A percentile compares a stretch with the other conserved stretches of the same genome.
Conservation (phyloP, 2,329 filamentous ascomycete genomes). For the Aspergillus vadensis region DNA sequence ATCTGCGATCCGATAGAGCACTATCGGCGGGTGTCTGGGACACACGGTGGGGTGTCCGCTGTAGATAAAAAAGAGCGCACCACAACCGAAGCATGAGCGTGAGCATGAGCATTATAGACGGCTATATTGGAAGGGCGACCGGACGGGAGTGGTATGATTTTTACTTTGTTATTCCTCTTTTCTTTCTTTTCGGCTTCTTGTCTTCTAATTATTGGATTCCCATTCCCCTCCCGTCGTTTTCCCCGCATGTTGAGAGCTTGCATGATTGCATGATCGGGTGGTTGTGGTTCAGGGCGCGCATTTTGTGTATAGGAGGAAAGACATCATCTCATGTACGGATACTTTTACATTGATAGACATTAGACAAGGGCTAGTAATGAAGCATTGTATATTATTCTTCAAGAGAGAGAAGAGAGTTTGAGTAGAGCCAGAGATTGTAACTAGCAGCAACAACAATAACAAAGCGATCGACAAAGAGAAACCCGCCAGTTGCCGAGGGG, state of each 20-base stretch:
- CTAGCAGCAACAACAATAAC: too few relatives aligned
- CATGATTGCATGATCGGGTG: constrained; percentile 13
- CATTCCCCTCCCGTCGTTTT: background rate
- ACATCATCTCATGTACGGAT: constrained; percentile 2
- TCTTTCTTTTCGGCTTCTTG: constrained; percentile 11
- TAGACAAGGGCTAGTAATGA: constrained; percentile 8
- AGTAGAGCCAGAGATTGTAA: too few relatives aligned
- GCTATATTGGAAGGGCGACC: constrained; percentile 28
- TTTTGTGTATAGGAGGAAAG: background rate
- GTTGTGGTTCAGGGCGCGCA: too few relatives aligned
- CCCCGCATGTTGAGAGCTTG: background rate
- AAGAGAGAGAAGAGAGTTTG: too few relatives aligned
- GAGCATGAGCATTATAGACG: constrained; percentile 17
- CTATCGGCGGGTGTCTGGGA: background rate
- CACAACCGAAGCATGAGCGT: constrained; percentile 4
- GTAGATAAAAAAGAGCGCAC: constrained; percentile 10
- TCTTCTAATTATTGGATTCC: constrained; percentile 6
- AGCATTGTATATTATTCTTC: constrained; percentile 4
- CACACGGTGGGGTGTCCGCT: background rate
- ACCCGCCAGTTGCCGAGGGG: too few relatives aligned
- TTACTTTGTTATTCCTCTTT: constrained; percentile 11
- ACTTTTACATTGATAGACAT: background rate
- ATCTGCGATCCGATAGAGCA: background rate
- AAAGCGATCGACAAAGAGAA: too few relatives aligned
- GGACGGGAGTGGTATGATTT: constrained; percentile 17